Conservation (phyloP, 371 early-diverging fungal species). For the Phascolomyces articulosus region DNA sequence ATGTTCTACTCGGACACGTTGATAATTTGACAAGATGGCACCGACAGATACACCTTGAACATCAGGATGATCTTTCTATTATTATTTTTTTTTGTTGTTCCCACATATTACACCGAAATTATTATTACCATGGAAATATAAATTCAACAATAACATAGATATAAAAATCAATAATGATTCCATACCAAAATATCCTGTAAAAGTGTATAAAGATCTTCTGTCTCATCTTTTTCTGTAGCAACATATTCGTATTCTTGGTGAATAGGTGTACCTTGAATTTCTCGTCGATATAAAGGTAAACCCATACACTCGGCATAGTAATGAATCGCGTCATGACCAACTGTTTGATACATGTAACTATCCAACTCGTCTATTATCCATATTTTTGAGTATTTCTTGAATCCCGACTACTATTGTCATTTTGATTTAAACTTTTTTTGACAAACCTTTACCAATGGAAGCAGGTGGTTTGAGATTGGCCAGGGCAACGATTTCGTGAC, state of each 20-base stretch:
- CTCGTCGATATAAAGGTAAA: slow-evolving; percentile 86
- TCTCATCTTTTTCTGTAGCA: slow-evolving; percentile 84
- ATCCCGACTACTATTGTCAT: not conserved
- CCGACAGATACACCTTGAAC: slow-evolving; percentile 95
- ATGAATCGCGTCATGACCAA: slow-evolving; percentile 93
- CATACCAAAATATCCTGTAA: slow-evolving; percentile 70
- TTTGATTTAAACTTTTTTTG: not conserved
- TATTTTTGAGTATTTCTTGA: not conserved
- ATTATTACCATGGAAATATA: too few species aligned
- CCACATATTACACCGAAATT: too few species aligned
- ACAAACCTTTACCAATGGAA: slow-evolving; percentile 61
- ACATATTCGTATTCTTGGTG: slow-evolving; percentile 70
- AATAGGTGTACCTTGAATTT: slow-evolving; percentile 78
- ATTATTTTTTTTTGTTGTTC: too few species aligned
- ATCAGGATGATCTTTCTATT: slow-evolving; percentile 71
- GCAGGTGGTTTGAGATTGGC: slow-evolving; percentile 92
- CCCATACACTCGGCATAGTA: slow-evolving; percentile 88
- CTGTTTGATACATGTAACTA: slow-evolving; percentile 99
- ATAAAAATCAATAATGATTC: too few species aligned
- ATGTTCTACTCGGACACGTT: slow-evolving; percentile 95
- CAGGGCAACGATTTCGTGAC: slow-evolving; percentile 93
- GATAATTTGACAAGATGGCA: slow-evolving; percentile 98
- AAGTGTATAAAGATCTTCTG: slow-evolving; percentile 93
- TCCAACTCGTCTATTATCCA: slow-evolving; percentile 83
- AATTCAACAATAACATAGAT: too few species aligned